Percentiles rank a stretch among this genome's conserved stretches.
phyloP scores from a whole-genome alignment of 129 eudicot species.

The Smallanthus sonchifolius region DNA sequence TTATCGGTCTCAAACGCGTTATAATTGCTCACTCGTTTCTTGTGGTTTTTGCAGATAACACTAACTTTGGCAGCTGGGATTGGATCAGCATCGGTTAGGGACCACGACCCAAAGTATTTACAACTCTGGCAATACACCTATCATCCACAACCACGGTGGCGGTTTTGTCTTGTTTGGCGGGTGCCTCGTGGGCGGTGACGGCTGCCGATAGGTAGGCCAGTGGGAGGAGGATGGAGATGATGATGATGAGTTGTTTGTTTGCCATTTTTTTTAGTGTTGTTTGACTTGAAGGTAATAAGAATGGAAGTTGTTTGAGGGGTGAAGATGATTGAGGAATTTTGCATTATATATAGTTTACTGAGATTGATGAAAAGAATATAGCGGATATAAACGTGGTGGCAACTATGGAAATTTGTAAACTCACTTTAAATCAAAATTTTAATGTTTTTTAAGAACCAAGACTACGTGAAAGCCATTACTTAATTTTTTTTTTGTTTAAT shows the following conservation, averaged over 20 bases:
- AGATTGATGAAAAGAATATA: neutral
- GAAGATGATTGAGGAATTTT: conserved; percentile 15
- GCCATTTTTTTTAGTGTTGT: conserved; percentile 41
- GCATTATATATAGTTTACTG: conserved; percentile 31
- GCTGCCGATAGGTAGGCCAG: conserved; percentile 39
- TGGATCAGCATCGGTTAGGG: conserved; percentile 62
- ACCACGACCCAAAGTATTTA: conserved; percentile 61
- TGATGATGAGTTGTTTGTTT: conserved; percentile 30
- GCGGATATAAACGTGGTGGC: conserved; percentile 42
- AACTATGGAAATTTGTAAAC: conserved; percentile 21
- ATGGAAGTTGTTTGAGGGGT: conserved; percentile 21
- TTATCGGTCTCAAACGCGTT: conserved; percentile 55
- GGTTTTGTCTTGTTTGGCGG: conserved; percentile 39
- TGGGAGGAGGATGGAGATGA: conserved; percentile 36
- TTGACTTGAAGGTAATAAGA: neutral
- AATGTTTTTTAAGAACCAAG: neutral
- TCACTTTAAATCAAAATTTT: neutral
- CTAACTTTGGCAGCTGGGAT: conserved; percentile 64
- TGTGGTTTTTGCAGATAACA: conserved; percentile 82
- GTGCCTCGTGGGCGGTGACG: conserved; percentile 34
- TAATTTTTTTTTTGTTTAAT: neutral
- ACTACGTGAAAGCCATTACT: conserved; percentile 33
- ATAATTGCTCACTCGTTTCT: conserved; percentile 65
- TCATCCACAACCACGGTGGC: conserved; percentile 74
- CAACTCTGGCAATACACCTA: conserved; percentile 86